Evolutionary conservation across 768 basidiomycete species (phyloP), one percentile per base, ranked within the genome.

Genomic region (Leccinum variicolor): DNA sequence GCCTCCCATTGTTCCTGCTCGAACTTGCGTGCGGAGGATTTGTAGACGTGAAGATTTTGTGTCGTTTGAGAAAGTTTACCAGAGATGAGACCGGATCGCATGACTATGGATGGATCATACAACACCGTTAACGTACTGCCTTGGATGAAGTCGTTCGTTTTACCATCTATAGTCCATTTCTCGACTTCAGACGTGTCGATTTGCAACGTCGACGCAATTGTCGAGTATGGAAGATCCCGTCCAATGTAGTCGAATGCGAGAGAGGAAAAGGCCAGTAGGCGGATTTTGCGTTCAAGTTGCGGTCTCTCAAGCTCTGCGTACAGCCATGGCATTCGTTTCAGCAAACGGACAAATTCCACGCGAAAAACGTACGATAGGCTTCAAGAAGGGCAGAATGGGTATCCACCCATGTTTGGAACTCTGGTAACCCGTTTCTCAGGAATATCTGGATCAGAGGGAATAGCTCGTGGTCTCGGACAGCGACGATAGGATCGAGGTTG

Each of bases 111-210:
- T 3, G 10, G 10, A 23, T 25, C 14, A 34, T 33, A 55, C 23
- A 6, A 29, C 17, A 39, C 39, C 17, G 8, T 61, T 36, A 59
- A 46, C 47, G 25, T 5, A 6, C 6, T 26, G 23, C 4, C 6
- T 21, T 47, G 3, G 0, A 29, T 31, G 31, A 6, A 29, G 4
- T 19, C 8, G 53, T 54, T 48, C 29, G 13, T 62, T 77, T 59
- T 66, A 92, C 92, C 86, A 73, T 94, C 90, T 60, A 94, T 94
- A 41, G 86, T 84, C 90, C 91, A 94, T 65, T 82, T 85, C 70
- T 94, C 93, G 28, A 94, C 90, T 58, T 90, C 77, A 25, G 80
- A 75, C 21, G 71, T 59, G 25, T 84, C 80, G 8, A 92, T 83
- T 61, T 90, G 82, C 46, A 94, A 73, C 13, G 82, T 77, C 28